Conservation (phyloP, 345 rosid genomes). For the Heritiera littoralis region DNA sequence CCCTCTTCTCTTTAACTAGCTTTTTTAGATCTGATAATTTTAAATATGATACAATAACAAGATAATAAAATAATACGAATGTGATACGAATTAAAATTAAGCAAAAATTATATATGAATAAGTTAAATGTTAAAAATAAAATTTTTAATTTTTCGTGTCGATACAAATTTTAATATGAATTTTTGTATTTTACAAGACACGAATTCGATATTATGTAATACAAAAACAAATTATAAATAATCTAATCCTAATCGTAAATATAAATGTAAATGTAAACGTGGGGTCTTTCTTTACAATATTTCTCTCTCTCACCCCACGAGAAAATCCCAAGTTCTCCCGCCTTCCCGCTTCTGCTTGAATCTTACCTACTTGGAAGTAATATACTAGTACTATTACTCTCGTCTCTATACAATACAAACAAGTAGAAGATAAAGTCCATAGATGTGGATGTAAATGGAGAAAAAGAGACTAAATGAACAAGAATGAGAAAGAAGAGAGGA, state of each 20-base stretch:
- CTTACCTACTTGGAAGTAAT: slow-evolving; percentile 27
- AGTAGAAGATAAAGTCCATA: slow-evolving; percentile 19
- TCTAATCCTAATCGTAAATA: neutral
- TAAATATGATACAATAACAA: too few species aligned
- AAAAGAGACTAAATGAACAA: neutral
- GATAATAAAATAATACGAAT: too few species aligned
- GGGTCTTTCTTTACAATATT: neutral
- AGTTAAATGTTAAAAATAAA: too few species aligned
- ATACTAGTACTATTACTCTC: neutral
- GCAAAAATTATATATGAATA: too few species aligned
- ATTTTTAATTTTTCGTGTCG: too few species aligned
- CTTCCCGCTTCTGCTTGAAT: slow-evolving; percentile 58
- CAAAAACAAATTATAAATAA: too few species aligned
- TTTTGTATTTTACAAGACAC: too few species aligned
- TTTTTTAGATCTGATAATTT: too few species aligned
- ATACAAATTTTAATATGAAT: too few species aligned
- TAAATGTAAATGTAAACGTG: neutral
- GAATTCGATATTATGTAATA: too few species aligned
- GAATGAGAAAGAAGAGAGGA: neutral
- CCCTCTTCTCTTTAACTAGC: neutral
- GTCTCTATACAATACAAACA: neutral
- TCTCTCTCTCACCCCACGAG: slow-evolving; percentile 25
- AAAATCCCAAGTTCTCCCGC: slow-evolving; percentile 42
- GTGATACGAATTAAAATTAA: too few species aligned
- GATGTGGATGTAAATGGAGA: slow-evolving; percentile 9